Conservation (phyloP, 768 basidiomycete species). For the Amanita pallidorosea region DNA sequence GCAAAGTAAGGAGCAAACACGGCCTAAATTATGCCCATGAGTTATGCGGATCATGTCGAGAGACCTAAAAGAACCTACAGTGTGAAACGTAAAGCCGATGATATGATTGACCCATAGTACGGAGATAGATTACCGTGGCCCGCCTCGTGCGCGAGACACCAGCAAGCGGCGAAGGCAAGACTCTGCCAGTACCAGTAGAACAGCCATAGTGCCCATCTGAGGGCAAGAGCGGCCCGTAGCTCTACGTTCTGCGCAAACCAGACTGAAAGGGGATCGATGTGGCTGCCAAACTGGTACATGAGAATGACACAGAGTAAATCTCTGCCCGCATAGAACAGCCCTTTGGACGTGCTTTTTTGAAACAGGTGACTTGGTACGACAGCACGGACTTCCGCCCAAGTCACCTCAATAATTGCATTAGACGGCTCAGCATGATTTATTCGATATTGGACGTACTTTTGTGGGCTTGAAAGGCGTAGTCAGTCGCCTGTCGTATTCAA, state of each 20-base stretch:
- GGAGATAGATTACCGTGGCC: conserved; percentile 47
- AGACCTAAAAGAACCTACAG: conserved; percentile 18
- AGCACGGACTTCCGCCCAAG: conserved; percentile 38
- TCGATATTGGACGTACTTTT: conserved; percentile 15
- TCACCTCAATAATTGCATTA: conserved; percentile 20
- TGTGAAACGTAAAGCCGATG: conserved; percentile 38
- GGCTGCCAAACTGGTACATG: conserved; percentile 34
- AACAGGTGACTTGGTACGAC: conserved; percentile 43
- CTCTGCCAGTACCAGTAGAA: conserved; percentile 54
- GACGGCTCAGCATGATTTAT: not conserved
- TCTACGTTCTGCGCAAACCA: conserved; percentile 1
- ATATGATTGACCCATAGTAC: conserved; percentile 33
- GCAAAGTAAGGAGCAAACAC: conserved; percentile 55
- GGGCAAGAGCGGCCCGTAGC: conserved; percentile 13
- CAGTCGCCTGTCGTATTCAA: conserved; percentile 30
- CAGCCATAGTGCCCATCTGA: conserved; percentile 32
- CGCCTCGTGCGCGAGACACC: conserved; percentile 57
- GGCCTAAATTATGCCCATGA: conserved; percentile 20
- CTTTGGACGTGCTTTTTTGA: conserved; percentile 37
- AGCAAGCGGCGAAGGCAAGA: conserved; percentile 46
- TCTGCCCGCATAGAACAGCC: conserved; percentile 33
- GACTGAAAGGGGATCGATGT: conserved; percentile 31
- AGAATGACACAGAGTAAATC: conserved; percentile 33
- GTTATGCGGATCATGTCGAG: not conserved
- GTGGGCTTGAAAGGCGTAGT: conserved; percentile 31